Base-by-base conservation (phyloP, 2,329 filamentous ascomycete genomes). In the Lomentospora prolificans region DNA sequence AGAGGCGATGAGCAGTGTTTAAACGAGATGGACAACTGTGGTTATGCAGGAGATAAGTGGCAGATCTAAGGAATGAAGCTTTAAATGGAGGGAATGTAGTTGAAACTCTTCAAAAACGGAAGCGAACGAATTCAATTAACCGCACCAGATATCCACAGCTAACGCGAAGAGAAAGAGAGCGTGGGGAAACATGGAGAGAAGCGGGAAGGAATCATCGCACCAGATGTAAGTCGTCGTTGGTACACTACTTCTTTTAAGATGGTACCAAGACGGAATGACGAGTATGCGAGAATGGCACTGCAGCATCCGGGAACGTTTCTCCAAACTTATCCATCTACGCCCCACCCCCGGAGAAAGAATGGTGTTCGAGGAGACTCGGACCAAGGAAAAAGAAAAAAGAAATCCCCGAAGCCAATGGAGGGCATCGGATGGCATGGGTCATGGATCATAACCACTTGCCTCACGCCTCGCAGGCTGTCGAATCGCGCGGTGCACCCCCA, bases 91-190 rank as follows among this genome's bases (percentile, higher is more conserved):
- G 44, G 17, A 10, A 48, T 48, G 44, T 22, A 48, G 44, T 48
- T 27, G 44, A 48, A 48, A 48, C 44, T 25, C 44, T 48, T 48
- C 44, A 48, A 48, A 48, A 48, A 48, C 44, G 44, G 44, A 48
- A 48, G 44, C 44, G 44, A 48, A 48, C 14, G 44, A 48, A 48
- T 12, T 6, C 44, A 48, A 48, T 48, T 48, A 48, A 22, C 44
- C 44, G 44, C 44, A 22, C 44, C 17, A 48, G 22, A 48, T 48
- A 22, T 48, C 6, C 44, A 22, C 44, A 25, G n/a, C 17, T 22
- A 41, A 41, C n/a, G 36, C n/a, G 33, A 33, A 33, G 30, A 33
- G 30, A 33, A 12, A 33, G 30, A 33, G 30, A 6, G 30, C 30
- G 30, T 33, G 30, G 7, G 30, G 7, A 6, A 12, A 12, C 30